Conservation (phyloP, 1,284 basidiomycete species). For the Moniliophthora roreri region DNA sequence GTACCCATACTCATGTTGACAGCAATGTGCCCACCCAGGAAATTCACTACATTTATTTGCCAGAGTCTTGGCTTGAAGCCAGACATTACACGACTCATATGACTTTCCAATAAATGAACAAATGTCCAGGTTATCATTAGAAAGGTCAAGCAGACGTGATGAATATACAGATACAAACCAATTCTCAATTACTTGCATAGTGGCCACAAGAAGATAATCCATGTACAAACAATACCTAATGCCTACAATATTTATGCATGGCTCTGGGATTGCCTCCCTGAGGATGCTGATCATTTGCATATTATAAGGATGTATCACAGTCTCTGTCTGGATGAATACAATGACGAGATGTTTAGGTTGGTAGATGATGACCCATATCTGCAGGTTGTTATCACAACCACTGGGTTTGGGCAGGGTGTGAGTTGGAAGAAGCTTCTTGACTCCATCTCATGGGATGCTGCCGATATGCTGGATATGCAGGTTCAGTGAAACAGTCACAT, state of each 20-base stretch:
- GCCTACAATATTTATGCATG: conserved; percentile 1
- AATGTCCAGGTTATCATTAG: conserved; percentile 4
- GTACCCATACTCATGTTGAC: conserved; percentile 7
- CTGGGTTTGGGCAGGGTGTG: conserved; percentile 2
- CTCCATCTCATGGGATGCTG: background rate
- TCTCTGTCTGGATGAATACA: background rate
- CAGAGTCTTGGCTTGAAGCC: conserved; percentile 6
- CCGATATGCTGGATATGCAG: background rate
- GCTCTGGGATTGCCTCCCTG: background rate
- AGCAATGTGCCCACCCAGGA: conserved; percentile 9
- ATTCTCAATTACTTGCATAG: background rate
- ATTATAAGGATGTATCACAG: conserved; percentile 1
- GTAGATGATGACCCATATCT: background rate
- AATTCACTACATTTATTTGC: background rate
- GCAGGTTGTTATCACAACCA: background rate
- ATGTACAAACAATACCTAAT: background rate
- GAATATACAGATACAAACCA: background rate
- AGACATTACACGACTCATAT: background rate
- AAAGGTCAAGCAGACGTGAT: background rate
- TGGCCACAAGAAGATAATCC: conserved; percentile 5
- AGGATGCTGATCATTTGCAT: background rate
- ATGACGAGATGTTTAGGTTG: background rate
- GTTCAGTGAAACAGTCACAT: background rate
- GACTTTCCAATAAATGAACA: conserved; percentile 4
- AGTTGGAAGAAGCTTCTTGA: background rate